A percentile compares a stretch with the other conserved stretches of the same genome.
Conservation (phyloP, 352 stramenopile species). For the Chrysophaeum taylorii region DNA sequence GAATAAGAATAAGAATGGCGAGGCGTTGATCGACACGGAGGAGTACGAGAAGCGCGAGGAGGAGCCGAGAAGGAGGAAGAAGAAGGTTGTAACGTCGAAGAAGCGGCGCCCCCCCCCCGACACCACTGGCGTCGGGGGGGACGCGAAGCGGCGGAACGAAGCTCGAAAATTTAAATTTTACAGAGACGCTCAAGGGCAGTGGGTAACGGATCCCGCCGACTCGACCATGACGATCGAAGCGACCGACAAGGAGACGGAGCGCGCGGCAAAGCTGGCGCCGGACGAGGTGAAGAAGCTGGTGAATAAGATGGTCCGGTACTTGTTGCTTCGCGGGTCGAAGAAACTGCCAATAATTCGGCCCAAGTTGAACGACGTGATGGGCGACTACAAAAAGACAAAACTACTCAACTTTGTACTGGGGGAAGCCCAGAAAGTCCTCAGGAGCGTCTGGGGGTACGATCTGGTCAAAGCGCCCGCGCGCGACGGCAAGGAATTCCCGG, state of each 20-base stretch:
- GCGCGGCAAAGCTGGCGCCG: neutral
- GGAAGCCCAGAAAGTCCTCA: neutral
- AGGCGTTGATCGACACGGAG: no score
- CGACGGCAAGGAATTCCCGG: neutral
- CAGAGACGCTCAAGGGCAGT: no score
- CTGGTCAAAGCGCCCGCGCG: neutral
- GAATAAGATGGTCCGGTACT: neutral
- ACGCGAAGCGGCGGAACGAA: no score
- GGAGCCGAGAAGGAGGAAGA: no score
- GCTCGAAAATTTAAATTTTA: no score
- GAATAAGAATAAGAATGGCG: no score
- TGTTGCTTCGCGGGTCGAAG: slow-evolving; percentile 1
- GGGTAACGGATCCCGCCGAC: no score
- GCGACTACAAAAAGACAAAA: neutral
- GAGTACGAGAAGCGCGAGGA: no score
- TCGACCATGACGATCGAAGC: no score
- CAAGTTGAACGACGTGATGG: slow-evolving; percentile 1
- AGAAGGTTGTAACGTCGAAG: no score
- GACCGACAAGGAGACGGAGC: neutral
- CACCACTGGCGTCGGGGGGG: no score
- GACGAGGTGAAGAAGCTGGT: neutral
- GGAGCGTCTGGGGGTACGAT: neutral
- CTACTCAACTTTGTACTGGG: neutral
- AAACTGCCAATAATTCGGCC: neutral
- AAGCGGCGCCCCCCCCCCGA: no score